Evolutionary conservation across 495 filamentous ascomycete species (phyloP).

Genomic region (Gamarada debralockiae): DNA sequence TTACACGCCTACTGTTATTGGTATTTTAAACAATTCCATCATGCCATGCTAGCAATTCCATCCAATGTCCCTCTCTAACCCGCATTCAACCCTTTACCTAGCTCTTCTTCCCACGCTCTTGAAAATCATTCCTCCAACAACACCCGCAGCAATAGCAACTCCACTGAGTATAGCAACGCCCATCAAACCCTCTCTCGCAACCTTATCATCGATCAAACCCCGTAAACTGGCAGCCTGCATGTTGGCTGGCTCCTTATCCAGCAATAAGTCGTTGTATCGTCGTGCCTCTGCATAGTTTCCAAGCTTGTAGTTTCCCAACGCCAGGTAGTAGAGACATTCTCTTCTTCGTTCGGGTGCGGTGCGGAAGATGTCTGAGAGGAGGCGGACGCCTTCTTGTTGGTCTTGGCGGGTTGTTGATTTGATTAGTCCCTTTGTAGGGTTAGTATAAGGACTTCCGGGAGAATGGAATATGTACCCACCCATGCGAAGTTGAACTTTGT

Average conservation of each 20-base stretch:
- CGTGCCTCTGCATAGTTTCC: conserved; percentile 95
- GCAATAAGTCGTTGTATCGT: conserved; percentile 85
- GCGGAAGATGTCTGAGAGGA: conserved; percentile 96
- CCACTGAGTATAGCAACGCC: conserved; percentile 97
- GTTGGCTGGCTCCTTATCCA: conserved; percentile 87
- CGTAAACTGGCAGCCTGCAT: conserved; percentile 83
- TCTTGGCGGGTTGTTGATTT: conserved; percentile 80
- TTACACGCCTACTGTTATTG: conserved; percentile 13
- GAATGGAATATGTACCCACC: conserved; percentile 47
- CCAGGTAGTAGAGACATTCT: conserved; percentile 97
- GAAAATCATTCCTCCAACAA: conserved; percentile 82
- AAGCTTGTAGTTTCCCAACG: conserved; percentile 94
- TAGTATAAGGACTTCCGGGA: conserved; percentile 6
- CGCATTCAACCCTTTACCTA: conserved; percentile 20
- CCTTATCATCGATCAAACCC: conserved; percentile 89
- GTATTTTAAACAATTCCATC: conserved; percentile 19
- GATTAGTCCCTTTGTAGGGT: conserved; percentile 72
- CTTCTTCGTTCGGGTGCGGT: conserved; percentile 84
- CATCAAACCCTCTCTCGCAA: conserved; percentile 87
- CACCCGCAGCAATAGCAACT: conserved; percentile 86
- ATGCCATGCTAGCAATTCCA: conserved; percentile 1
- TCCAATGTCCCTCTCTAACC: conserved; percentile 1
- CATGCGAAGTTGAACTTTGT: conserved; percentile 99
- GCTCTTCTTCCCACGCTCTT: conserved; percentile 59
- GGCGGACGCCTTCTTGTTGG: conserved; percentile 91